Evolutionary conservation across 192 early-diverging fungal genomes (phyloP).

Genomic region (Glomus cerebriforme): DNA sequence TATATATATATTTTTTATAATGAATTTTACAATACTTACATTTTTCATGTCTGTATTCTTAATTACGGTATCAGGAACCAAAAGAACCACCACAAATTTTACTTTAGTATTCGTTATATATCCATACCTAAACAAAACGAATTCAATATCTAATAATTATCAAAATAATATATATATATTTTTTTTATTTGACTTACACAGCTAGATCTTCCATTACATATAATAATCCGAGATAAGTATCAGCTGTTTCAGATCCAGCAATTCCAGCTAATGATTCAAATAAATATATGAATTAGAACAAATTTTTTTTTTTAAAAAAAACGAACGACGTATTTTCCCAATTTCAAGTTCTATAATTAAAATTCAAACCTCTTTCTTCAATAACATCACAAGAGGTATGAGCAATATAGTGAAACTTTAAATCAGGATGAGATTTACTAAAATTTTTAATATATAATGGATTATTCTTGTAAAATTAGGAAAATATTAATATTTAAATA

Average conservation of each 20-base stretch:
- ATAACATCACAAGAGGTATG: conserved; percentile 90
- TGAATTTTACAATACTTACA: conserved; percentile 43
- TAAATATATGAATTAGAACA: conserved; percentile 12
- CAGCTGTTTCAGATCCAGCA: conserved; percentile 65
- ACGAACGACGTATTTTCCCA: background rate
- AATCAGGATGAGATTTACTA: conserved; percentile 69
- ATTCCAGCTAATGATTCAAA: background rate
- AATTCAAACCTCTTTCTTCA: conserved; percentile 73
- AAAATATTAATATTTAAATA: conserved; percentile 5
- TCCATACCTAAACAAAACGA: conserved; percentile 59
- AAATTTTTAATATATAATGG: conserved; percentile 85
- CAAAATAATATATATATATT: no score
- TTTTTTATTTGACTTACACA: conserved; percentile 55
- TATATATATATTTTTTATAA: background rate
- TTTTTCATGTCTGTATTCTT: conserved; percentile 84
- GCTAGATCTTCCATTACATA: conserved; percentile 88
- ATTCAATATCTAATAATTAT: background rate
- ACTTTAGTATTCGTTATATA: conserved; percentile 88
- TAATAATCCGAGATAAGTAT: conserved; percentile 86
- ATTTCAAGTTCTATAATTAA: background rate
- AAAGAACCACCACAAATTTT: conserved; percentile 69
- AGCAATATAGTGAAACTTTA: conserved; percentile 90
- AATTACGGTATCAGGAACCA: conserved; percentile 69
- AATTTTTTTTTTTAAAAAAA: background rate
- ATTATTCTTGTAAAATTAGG: conserved; percentile 64